phyloP scores from a whole-genome alignment of 1,139 yeast genomes.

The Meyerozyma smithsonii region DNA sequence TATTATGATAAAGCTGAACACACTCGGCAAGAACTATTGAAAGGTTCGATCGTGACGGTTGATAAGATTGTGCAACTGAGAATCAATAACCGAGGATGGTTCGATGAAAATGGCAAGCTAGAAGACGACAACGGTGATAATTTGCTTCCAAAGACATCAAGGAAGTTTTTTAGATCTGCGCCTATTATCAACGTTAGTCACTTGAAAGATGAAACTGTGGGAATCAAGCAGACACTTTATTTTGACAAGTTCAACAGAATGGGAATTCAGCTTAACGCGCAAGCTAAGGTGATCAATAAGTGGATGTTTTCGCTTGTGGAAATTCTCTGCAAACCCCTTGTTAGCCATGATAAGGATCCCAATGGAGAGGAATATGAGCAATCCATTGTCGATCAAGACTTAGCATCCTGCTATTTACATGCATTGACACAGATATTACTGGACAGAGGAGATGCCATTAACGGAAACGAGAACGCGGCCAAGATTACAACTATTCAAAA shows the following conservation, averaged over 20 bases:
- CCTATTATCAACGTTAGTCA: conserved; percentile 24
- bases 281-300: conserved; percentile 50
- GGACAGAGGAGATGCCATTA: conserved; percentile 45
- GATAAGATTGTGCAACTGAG: conserved; percentile 20
- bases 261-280: conserved; percentile 45
- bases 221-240: conserved; percentile 19
- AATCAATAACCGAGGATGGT: conserved; percentile 22
- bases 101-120: conserved; percentile 9
- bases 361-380: conserved; percentile 77
- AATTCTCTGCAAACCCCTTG: conserved; percentile 44
- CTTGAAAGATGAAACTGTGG: conserved; percentile 15
- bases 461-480: conserved; percentile 22
- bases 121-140: conserved; percentile 28
- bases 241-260: conserved; percentile 20
- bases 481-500: conserved; percentile 19
- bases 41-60: conserved; percentile 38
- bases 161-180: conserved; percentile 25
- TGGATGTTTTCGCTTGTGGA: conserved; percentile 47
- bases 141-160: conserved; percentile 33
- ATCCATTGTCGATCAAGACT: conserved; percentile 70
- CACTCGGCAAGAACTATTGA: conserved; percentile 49
- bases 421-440: conserved; percentile 50
- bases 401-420: conserved; percentile 59
- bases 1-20: conserved; percentile 64
- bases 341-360: conserved; percentile 43